These are phyloP conservation scores for Cotoneaster glaucophyllus DNA, from an alignment of 306 rosid species.

Conservation along the genomic window DNA sequence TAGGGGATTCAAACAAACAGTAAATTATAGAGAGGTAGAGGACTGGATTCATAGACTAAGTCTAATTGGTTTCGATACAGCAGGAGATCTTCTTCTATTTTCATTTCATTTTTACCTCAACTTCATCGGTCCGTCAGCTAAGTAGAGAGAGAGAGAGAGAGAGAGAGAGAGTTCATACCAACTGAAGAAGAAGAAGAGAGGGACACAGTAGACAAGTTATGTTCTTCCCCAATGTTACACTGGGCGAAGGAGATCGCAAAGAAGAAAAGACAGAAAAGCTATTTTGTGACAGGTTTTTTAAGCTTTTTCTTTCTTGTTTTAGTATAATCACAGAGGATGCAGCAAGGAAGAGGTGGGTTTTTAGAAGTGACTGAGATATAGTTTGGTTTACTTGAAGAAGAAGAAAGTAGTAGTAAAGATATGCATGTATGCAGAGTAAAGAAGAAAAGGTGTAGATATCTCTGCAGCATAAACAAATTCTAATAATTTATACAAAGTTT, in stretches of 20 bases:
- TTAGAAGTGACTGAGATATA: conserved; percentile 10
- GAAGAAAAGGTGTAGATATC: conserved; percentile 8
- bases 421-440: conserved; percentile 6
- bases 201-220: conserved; percentile 16
- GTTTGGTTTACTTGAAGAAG: conserved; percentile 15
- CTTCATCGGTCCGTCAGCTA: neutral
- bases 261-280: conserved; percentile 16
- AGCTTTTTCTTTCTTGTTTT: neutral
- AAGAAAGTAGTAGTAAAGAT: conserved; percentile 6
- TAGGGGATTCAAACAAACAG: conserved; percentile 19
- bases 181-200: neutral
- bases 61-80: conserved; percentile 18
- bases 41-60: conserved; percentile 17
- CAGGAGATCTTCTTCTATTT: conserved; percentile 8
- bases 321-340: conserved; percentile 16
- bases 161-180: conserved; percentile 3
- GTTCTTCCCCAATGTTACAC: conserved; percentile 15
- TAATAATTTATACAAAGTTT: conserved; percentile 15
- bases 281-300: conserved; percentile 15
- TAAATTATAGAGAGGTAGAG: conserved; percentile 28
- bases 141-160: neutral
- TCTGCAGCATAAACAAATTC: conserved; percentile 9
- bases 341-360: conserved; percentile 13
- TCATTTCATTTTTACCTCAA: conserved; percentile 1
- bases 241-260: conserved; percentile 15